Evolutionary conservation across 2,329 filamentous ascomycete genomes (phyloP).

Genomic region (Monosporascus cannonballus): DNA sequence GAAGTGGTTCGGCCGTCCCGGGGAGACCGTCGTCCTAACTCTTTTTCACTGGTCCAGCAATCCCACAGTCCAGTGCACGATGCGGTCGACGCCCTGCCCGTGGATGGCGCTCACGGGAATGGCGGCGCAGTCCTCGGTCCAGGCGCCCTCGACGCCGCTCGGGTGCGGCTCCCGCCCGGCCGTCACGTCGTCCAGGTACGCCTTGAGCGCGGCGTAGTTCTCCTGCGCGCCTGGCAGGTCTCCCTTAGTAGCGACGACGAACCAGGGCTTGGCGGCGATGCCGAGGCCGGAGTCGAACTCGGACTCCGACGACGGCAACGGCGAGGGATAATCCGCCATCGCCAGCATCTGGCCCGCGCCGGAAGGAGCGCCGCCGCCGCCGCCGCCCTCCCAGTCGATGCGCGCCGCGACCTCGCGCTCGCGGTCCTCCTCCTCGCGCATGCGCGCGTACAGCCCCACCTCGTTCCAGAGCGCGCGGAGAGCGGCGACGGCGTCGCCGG

Average conservation of each 20-base stretch:
- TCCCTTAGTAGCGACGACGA: slow-evolving; percentile 89
- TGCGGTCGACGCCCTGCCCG: slow-evolving; percentile 72
- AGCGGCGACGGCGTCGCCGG: slow-evolving; percentile 71
- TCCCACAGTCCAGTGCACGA: slow-evolving; percentile 67
- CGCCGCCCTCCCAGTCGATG: slow-evolving; percentile 55
- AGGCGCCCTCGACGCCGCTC: slow-evolving; percentile 52
- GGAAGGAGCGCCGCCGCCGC: slow-evolving; percentile 23
- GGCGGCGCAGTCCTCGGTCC: slow-evolving; percentile 58
- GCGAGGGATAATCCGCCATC: slow-evolving; percentile 17
- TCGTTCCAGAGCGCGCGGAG: slow-evolving; percentile 84
- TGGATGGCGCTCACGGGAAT: slow-evolving; percentile 88
- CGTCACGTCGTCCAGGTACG: slow-evolving; percentile 64
- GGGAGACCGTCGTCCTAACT: not conserved
- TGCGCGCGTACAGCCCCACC: slow-evolving; percentile 78
- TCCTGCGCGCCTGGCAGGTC: slow-evolving; percentile 73
- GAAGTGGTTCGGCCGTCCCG: no score
- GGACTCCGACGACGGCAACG: slow-evolving; percentile 2
- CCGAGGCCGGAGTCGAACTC: slow-evolving; percentile 42
- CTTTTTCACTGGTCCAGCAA: slow-evolving; percentile 48
- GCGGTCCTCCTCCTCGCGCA: slow-evolving; percentile 66
- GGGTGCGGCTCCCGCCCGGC: slow-evolving; percentile 63
- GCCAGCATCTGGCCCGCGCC: slow-evolving; percentile 20
- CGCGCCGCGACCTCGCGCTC: slow-evolving; percentile 52
- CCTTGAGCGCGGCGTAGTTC: slow-evolving; percentile 65
- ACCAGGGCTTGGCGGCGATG: slow-evolving; percentile 94